Base-by-base conservation (phyloP, 2,329 filamentous ascomycete genomes). In the Aspergillus unguis region DNA sequence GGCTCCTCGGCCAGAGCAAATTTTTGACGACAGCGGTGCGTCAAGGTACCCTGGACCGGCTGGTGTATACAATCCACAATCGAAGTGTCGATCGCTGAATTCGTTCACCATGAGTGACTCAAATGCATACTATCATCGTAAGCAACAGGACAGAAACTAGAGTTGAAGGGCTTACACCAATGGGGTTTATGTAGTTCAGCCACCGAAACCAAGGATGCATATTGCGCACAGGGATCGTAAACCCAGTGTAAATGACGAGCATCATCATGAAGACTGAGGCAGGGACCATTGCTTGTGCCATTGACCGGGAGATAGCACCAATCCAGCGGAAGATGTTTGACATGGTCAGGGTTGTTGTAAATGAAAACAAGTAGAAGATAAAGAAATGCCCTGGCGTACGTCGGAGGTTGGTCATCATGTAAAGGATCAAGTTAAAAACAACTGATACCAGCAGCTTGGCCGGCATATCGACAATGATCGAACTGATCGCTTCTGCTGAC, bases 21-120 rank as follows among this genome's bases (percentile, higher is more conserved):
- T 77, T 25, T 72, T 78, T 55, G 81, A 65, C 26, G 58, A 58
- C 4, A 61, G 52, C 9, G 66, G 61, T 0, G 71, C 57, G 50
- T 67, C 63, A 0, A 68, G 67, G 54, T 81, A 82, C 0, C 62
- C 64, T 1, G 65, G 60, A 2, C 74, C 75, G 4, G 44, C 52
- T 1, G 80, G 78, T 10, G 82, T 65, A 50, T 74, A 79, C 0
- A 60, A 54, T 1, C 68, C 64, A 60, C 81, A 84, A 2, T 53
- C 44, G 63, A 86, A 92, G 0, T 83, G 57, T 5, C 85, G 81
- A 50, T 75, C 73, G 60, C 83, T 71, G 60, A 95, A 95, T 68
- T 95, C 91, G 70, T 95, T 95, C 61, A 90, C 81, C 80, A 94
- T 87, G 10, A 95, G 77, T 0, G 86, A 77, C 66, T 95, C 90